Evolutionary conservation across 495 filamentous ascomycete species (phyloP), one percentile per base, ranked within the genome.

Genomic region (Cladorrhinum samala): DNA sequence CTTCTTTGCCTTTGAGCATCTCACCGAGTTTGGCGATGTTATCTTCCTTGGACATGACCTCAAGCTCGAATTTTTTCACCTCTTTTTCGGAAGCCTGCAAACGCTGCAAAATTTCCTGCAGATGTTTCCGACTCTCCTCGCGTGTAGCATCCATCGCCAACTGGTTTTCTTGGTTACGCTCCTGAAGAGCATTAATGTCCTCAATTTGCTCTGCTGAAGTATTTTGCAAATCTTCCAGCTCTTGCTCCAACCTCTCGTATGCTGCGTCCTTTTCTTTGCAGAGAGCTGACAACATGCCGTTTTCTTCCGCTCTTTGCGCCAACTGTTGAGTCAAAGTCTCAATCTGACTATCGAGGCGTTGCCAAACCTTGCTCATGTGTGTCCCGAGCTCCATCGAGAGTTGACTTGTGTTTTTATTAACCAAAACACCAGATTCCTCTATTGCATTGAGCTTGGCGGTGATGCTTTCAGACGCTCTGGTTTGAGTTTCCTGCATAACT

Each of bases 271-370:
- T 55, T 9, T 54, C 52, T 20, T 58, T 54, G 21, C 60, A 43
- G 13, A 55, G 53, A 1, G 54, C 33, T 1, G 52, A 37, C 14
- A 64, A 46, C 36, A 52, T 59, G 17, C 51, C 56, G 20, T 62
- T 64, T 42, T 65, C 65, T 21, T 60, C 50, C 14, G 30, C 48
- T 37, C 55, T 63, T 13, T 59, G 38, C 3, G 49, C 48, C 13
- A 67, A 39, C 16, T 61, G 57, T n/a, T 52, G 46, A 19, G 19
- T 30, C 18, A 65, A 19, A 4, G 55, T 46, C 8, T 63, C 57
- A 18, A 60, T 30, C 19, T 55, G 56, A 6, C 38, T 30, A 36
- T 62, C 50, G 7, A 66, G 48, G 9, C 56, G 58, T 25, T 58
- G 30, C 48, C 49, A 36, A 0, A 66, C 43, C 36, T 50, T 52